Evolutionary conservation across 2,329 filamentous ascomycete species (phyloP).

Genomic region (Curvularia sp.): DNA sequence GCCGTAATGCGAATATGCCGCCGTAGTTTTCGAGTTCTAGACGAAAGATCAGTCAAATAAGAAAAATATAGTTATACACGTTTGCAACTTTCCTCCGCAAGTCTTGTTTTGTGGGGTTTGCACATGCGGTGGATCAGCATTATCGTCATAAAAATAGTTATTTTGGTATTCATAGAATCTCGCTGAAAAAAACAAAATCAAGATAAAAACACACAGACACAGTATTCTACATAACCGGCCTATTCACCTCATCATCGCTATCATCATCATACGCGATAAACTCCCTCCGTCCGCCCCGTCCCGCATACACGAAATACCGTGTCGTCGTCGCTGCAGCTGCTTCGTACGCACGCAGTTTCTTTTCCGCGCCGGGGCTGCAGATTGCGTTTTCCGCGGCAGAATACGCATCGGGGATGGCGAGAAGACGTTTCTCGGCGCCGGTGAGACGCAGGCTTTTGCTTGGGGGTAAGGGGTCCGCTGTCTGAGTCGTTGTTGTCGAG

Average conservation of each 20-base stretch:
- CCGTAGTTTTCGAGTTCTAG: too few relatives aligned
- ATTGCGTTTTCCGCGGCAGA: neutral
- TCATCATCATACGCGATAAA: constrained; percentile 42
- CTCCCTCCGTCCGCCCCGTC: constrained; percentile 26
- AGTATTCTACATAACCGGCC: constrained; percentile 47
- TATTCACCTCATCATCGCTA: constrained; percentile 43
- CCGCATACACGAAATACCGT: constrained; percentile 28
- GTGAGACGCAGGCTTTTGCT: constrained; percentile 26
- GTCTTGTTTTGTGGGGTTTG: too few relatives aligned
- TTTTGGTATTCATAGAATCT: neutral
- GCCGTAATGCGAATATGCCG: too few relatives aligned
- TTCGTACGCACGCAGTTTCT: constrained; percentile 36
- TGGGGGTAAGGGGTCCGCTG: neutral
- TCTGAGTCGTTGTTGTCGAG: too few relatives aligned
- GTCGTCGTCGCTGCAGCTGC: neutral
- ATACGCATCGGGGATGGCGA: constrained; percentile 21
- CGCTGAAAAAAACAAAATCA: too few relatives aligned
- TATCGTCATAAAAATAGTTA: too few relatives aligned
- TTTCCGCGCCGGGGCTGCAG: constrained; percentile 38
- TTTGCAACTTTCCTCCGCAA: too few relatives aligned
- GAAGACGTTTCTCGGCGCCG: constrained; percentile 33
- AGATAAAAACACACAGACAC: too few relatives aligned
- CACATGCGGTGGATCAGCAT: too few relatives aligned
- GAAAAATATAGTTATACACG: too few relatives aligned
- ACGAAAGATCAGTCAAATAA: too few relatives aligned